Evolutionary conservation across 2,329 filamentous ascomycete species (phyloP).

Genomic region (Coccinonectria pachysandricola): DNA sequence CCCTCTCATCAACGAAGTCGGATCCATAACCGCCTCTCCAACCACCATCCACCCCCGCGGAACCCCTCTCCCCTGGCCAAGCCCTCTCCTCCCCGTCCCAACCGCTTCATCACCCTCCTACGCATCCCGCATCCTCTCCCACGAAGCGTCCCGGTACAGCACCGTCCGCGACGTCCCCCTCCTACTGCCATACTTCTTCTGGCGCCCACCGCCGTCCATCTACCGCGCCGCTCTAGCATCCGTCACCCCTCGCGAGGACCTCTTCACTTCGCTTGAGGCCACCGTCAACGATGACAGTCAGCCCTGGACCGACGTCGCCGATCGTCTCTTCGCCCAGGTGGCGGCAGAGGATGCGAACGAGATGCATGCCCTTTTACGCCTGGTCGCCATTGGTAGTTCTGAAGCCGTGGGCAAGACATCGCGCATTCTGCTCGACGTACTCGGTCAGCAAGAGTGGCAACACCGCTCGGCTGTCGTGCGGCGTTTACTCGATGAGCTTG

Average conservation of each 20-base stretch:
- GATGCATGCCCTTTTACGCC: constrained; percentile 21
- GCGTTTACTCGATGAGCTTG: constrained; percentile 11
- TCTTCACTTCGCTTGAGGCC: constrained; percentile 17
- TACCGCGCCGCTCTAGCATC: constrained; percentile 19
- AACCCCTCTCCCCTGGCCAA: constrained; percentile 15
- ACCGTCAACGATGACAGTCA: constrained; percentile 8
- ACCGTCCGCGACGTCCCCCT: constrained; percentile 16
- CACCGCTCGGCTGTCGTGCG: constrained; percentile 16
- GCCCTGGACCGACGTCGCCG: constrained; percentile 8
- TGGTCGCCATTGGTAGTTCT: constrained; percentile 22
- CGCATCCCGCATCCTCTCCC: constrained; percentile 10
- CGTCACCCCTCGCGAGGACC: constrained; percentile 3
- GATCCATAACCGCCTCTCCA: constrained; percentile 12
- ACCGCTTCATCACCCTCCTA: constrained; percentile 11
- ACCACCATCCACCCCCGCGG: constrained; percentile 10
- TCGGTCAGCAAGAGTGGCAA: constrained; percentile 27
- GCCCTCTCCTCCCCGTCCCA: constrained; percentile 17
- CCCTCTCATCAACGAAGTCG: constrained; percentile 18
- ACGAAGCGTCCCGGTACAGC: constrained; percentile 14
- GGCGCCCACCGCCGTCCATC: constrained; percentile 22
- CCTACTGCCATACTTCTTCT: constrained; percentile 28
- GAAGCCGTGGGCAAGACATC: constrained; percentile 20
- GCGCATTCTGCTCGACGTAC: constrained; percentile 21
- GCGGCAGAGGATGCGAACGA: constrained; percentile 9
- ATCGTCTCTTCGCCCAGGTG: constrained; percentile 8